Evolutionary conservation across 768 basidiomycete genomes (phyloP), one percentile per base, ranked within the genome.

Genomic region (Postia placenta): DNA sequence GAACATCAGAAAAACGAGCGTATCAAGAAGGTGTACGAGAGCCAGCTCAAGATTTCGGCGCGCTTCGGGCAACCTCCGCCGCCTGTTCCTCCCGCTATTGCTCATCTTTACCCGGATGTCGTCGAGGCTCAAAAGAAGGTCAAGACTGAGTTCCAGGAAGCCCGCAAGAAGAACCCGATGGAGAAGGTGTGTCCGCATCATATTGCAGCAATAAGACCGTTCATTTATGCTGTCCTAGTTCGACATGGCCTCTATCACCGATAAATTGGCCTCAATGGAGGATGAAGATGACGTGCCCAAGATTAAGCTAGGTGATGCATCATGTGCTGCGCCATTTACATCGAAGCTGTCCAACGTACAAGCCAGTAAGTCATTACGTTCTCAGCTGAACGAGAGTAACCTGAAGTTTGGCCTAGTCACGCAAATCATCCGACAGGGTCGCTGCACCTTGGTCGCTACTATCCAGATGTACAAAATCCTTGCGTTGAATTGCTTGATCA

Each of bases 401-500:
- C 47, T 49, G 12, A 49, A 38, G 3, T 11, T n/a, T 46, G 2
- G 41, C 42, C n/a, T 53, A 94, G 92, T 99, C 60, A 87, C 90
- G 17, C 93, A 95, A 63, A 97, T 99, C 64, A 96, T 99, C 57
- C 83, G 96, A 17, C 96, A 98, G 69, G 96, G 96, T 20, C 90
- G 96, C 24, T 98, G 96, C 72, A 99, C 96, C 1, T 81, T 99
- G 15, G 96, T 98, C 39, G 96, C 96, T 2, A 99, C 96, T 2
- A 87, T 95, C 47, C 96, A 99, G 70, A 99, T 99, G 96, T 99
- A 97, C 81, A 96, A 97, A 74, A 99, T 99, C 57, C 74, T 99
- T 30, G 96, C 95, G 1, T 71, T 99, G 48, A 99, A 98, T 64
- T 98, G 96, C 62, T 74, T 99, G 36, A 99, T 98, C 67, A 95